Evolutionary conservation across 805 yeast species (phyloP), one percentile per base, ranked within the genome.

Genomic region (Lipomyces japonicus): DNA sequence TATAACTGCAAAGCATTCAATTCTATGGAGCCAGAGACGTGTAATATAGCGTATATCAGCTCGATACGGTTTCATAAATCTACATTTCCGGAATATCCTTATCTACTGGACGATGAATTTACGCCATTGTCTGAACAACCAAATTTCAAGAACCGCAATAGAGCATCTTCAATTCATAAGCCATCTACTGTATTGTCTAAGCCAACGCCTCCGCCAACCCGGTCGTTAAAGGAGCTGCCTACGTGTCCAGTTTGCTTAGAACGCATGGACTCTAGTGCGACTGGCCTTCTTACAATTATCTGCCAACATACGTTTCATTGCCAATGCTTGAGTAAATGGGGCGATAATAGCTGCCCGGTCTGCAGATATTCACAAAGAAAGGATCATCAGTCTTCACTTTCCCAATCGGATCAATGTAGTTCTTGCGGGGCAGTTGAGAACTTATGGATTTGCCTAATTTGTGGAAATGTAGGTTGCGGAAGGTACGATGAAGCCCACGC

Each of bases 291-390:
- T 4, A 90, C 96, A 0, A 89, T 86, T 30, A 89, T 93, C 1
- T 90, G 96, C 56, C 96, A 87, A 64, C 97, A 89, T 64, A 86
- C 96, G 0, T 89, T 87, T 66, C 96, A 89, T 65, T 89, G 95
- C 59, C 84, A 79, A 59, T 90, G 96, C 64, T 71, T 89, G 44
- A 80, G 87, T 40, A 85, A 83, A 66, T 89, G 96, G 96, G 79
- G 78, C 49, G 95, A 88, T 35, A 50, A 45, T 28, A 79, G 86
- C 24, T 89, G 97, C 64, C 96, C 96, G 0, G 90, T 89, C 2
- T 89, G 96, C 63, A 71, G 97, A 36, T 86, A 86, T 61, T 80
- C 95, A 1, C 83, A 70, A 45, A 57, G 71, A 23, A 63, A 42
- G 22, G 61, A 55, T 30, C 47, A 39, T 16, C 57, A 35, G 25